phyloP scores from a whole-genome alignment of 345 rosid species.

The Populus pruinosa region DNA sequence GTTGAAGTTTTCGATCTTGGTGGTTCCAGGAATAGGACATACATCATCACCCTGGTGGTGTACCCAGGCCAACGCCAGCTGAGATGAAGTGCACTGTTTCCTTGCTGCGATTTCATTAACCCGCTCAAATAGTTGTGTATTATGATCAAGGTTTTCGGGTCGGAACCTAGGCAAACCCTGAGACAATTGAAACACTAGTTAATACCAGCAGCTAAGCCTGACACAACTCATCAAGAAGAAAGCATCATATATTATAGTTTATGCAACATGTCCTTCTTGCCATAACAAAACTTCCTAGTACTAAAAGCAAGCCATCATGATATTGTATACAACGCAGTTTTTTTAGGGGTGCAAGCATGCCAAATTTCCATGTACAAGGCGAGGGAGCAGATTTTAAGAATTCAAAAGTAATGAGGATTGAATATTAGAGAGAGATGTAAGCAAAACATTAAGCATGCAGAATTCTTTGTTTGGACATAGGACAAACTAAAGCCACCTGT shows the following conservation, averaged over 20 bases:
- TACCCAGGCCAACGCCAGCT: slow-evolving; percentile 67
- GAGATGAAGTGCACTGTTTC: slow-evolving; percentile 55
- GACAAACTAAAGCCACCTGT: background rate
- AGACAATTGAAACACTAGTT: background rate
- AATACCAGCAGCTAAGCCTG: background rate
- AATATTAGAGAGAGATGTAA: background rate
- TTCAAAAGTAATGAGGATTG: background rate
- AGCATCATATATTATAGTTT: background rate
- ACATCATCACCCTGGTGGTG: slow-evolving; percentile 66
- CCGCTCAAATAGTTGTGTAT: slow-evolving; percentile 35
- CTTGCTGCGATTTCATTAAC: slow-evolving; percentile 42
- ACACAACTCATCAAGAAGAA: background rate
- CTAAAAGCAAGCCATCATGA: background rate
- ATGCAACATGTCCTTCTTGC: background rate
- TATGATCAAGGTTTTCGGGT: slow-evolving; percentile 54
- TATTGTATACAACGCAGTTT: background rate
- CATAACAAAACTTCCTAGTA: background rate
- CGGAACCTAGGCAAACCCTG: slow-evolving; percentile 58
- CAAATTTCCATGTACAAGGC: background rate
- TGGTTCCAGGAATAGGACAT: slow-evolving; percentile 64
- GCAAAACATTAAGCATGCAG: background rate
- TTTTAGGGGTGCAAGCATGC: background rate
- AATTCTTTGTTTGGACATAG: background rate
- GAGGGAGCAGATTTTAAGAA: background rate
- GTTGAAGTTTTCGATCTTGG: slow-evolving; percentile 53